These are phyloP conservation scores for Calonectria fujianensis DNA, from an alignment of 2,329 filamentous ascomycete species.

Conservation along the genomic window DNA sequence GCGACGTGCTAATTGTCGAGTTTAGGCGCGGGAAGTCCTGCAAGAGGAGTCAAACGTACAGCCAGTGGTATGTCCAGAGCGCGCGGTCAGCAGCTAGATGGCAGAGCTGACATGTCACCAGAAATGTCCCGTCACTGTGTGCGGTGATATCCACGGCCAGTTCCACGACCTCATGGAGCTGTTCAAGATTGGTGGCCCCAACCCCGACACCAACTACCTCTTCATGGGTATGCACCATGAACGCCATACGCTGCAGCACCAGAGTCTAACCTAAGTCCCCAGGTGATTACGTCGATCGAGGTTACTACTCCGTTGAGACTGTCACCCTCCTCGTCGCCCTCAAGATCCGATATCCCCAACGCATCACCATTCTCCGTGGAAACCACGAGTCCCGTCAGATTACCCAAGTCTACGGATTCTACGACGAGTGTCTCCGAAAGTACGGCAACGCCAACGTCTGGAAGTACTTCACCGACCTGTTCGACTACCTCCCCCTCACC, in stretches of 20 bases:
- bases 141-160: constrained; percentile 98
- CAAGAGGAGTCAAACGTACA: constrained; percentile 99
- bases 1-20: constrained; percentile 57
- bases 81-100: constrained; percentile 41
- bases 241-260: background rate
- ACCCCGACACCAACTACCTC: constrained; percentile 98
- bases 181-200: constrained; percentile 98
- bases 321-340: constrained; percentile 96
- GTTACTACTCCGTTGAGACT: constrained; percentile 99
- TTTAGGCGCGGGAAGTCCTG: constrained; percentile 92
- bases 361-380: constrained; percentile 98
- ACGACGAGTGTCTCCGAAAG: constrained; percentile 98
- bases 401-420: constrained; percentile 99
- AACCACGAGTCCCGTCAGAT: constrained; percentile 99
- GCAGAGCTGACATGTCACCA: constrained; percentile 62
- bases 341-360: constrained; percentile 98
- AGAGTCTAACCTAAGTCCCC: constrained; percentile 29
- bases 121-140: constrained; percentile 99
- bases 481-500: constrained; percentile 97
- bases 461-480: constrained; percentile 99
- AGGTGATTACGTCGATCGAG: constrained; percentile 99
- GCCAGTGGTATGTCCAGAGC: constrained; percentile 85
- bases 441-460: constrained; percentile 99
- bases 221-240: constrained; percentile 87
- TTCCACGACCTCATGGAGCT: constrained; percentile 99